Evolutionary conservation across 768 basidiomycete species (phyloP), one percentile per base, ranked within the genome.

Genomic region (Saitozyma sp.): DNA sequence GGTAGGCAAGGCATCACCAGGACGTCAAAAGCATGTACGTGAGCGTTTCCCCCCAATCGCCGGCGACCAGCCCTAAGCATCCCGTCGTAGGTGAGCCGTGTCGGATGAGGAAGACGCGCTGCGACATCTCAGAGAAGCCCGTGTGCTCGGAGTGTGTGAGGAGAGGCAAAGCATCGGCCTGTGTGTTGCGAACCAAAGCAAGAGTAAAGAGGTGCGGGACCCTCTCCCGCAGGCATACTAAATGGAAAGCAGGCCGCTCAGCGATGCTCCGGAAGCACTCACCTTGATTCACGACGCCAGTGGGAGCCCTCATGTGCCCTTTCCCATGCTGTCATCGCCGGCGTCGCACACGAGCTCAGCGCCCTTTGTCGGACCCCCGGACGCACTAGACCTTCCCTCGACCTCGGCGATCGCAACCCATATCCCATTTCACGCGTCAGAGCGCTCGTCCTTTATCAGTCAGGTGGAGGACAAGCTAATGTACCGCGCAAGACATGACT

Each of bases 61-160:
- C 2, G 29, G 29, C 29, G 29, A 29, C 29, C 29, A 29, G 29
- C 29, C 29, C 29, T 29, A 29, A 29, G 29, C 29, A 29, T 29
- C 29, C 29, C 5, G 29, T 29, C 29, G 29, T 29, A 65, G 64
- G 65, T 43, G 65, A 67, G 38, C 65, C 65, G 13, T 67, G 65
- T 53, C 45, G 65, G 48, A 53, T 43, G 7, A 52, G 65, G 4
- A 67, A 67, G 58, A 67, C 61, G 11, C 57, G 56, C 39, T 67
- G 65, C 50, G 58, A 67, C 39, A 67, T 67, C 19, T 48, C 58
- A 9, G 52, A 41, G 9, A 57, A 56, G 48, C n/a, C 58, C 4
- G 39, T 61, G 9, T 67, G 65, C 29, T 43, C 29, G 39, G 65
- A 67, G 53, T 67, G 65, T 42, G 17, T 56, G n/a, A 67, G 57